Evolutionary conservation across 129 eudicot genomes (phyloP), one percentile per base, ranked within the genome.

Genomic region (Apium graveolens): DNA sequence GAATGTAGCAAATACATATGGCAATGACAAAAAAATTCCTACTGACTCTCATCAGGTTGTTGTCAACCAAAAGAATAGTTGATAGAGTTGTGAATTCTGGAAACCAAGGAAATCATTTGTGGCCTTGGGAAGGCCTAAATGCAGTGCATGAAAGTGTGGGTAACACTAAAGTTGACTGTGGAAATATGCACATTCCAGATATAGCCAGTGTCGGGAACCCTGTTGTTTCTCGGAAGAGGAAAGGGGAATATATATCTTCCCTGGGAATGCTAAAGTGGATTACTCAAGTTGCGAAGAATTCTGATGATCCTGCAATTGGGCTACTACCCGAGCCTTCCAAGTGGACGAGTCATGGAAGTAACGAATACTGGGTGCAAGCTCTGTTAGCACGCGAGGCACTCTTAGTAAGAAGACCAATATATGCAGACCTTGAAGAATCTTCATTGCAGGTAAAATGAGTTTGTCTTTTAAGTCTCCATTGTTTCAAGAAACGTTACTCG

Each of bases 211-310:
- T 29, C 13, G 70, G 70, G 37, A 65, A 73, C 38, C 18, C 17
- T 5, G 37, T 7, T 24, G 12, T 68, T 80, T 80, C 90, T 79
- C 82, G 75, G 32, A 91, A 91, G 85, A 82, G 89, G 85, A 86
- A 86, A 83, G 78, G 88, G 55, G 86, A 85, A 53, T 32, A 82
- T 77, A 78, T 72, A 42, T 77, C 85, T 13, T 81, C 84, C 31
- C 11, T 46, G 39, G 85, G 79, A 83, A 82, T 91, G 95, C 80
- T 93, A 29, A 65, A 82, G 49, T 93, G 98, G 98, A 51, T 91
- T 38, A 78, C 53, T 24, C 65, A 86, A 20, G 90, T 81, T 39
- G 97, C 98, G 12, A 89, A 87, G 82, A 72, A 78, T 77, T 76
- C 93, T 29, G 55, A 86, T 84, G 91, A 87, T 82, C 84, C 85